A percentile compares a stretch with the other conserved stretches of the same genome.
Evolutionary conservation across 2,329 filamentous ascomycete species (phyloP).

Genomic region (Exophiala calicioides): DNA sequence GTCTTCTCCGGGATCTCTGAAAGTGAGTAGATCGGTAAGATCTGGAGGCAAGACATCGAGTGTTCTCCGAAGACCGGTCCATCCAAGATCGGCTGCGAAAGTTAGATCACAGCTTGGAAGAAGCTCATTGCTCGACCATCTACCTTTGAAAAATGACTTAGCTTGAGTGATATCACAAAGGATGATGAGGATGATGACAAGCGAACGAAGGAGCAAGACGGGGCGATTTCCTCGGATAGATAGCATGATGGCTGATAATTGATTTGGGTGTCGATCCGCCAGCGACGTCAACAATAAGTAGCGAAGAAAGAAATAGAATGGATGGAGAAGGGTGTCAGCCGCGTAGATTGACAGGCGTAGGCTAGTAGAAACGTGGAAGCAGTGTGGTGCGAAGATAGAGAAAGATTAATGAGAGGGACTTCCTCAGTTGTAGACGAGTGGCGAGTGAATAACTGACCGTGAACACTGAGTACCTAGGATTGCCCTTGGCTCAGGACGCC

Average conservation of each 20-base stretch:
- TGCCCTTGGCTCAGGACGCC: too few relatives aligned
- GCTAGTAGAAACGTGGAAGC: too few relatives aligned
- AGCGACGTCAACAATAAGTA: background rate
- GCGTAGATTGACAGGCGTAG: too few relatives aligned
- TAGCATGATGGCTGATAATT: slow-evolving; percentile 11
- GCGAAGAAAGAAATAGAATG: too few relatives aligned
- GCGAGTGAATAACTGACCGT: too few relatives aligned
- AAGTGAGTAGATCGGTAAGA: slow-evolving; percentile 21
- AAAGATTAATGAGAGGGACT: too few relatives aligned
- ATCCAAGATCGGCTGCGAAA: slow-evolving; percentile 20
- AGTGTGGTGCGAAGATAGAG: too few relatives aligned
- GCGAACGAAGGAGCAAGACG: background rate
- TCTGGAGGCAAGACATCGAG: slow-evolving; percentile 11
- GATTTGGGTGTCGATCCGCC: background rate
- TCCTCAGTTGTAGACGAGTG: too few relatives aligned
- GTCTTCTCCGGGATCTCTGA: slow-evolving; percentile 20
- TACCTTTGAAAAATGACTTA: slow-evolving; percentile 21
- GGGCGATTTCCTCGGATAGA: background rate
- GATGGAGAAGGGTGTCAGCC: background rate
- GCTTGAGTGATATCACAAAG: slow-evolving; percentile 1
- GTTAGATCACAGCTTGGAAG: slow-evolving; percentile 3
- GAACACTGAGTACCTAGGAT: too few relatives aligned
- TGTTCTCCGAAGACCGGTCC: slow-evolving; percentile 13
- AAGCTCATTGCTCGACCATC: too few relatives aligned
- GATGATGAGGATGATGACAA: background rate